A percentile compares a stretch with the other conserved stretches of the same genome.
Conservation (phyloP, 345 rosid genomes). For the Lepidium aucheri region DNA sequence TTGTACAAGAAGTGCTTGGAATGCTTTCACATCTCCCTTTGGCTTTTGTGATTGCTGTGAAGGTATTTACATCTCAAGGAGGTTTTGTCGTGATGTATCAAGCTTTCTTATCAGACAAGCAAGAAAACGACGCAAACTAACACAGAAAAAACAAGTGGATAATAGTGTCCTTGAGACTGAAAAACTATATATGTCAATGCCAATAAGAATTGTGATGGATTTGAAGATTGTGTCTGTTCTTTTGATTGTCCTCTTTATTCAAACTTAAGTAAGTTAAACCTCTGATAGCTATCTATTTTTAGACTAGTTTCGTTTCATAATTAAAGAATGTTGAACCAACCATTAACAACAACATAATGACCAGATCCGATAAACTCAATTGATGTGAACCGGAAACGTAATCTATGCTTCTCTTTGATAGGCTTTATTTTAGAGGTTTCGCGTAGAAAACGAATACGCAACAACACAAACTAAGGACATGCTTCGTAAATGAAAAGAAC, state of each 20-base stretch:
- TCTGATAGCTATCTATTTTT: background rate
- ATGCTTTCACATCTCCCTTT: slow-evolving; percentile 29
- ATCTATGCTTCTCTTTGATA: too few relatives aligned
- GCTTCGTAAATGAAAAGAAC: background rate
- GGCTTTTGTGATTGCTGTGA: slow-evolving; percentile 30
- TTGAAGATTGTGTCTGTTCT: too few relatives aligned
- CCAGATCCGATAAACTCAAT: background rate
- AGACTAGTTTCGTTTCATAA: background rate
- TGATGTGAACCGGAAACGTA: background rate
- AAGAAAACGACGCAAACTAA: slow-evolving; percentile 27
- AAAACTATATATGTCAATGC: too few relatives aligned
- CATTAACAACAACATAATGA: background rate
- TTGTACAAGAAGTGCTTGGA: slow-evolving; percentile 31
- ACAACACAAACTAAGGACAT: background rate
- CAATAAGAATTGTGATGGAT: too few relatives aligned
- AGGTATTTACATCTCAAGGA: slow-evolving; percentile 31
- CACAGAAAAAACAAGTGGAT: slow-evolving; percentile 24
- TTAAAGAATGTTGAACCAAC: background rate
- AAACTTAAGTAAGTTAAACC: too few relatives aligned
- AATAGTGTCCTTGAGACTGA: slow-evolving; percentile 12
- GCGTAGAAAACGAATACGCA: background rate
- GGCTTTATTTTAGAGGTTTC: background rate
- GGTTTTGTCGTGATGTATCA: slow-evolving; percentile 27
- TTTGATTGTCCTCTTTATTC: too few relatives aligned
- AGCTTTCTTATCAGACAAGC: slow-evolving; percentile 25